Conservation (phyloP, 2,329 filamentous ascomycete genomes). For the Talaromyces rugulosus region DNA sequence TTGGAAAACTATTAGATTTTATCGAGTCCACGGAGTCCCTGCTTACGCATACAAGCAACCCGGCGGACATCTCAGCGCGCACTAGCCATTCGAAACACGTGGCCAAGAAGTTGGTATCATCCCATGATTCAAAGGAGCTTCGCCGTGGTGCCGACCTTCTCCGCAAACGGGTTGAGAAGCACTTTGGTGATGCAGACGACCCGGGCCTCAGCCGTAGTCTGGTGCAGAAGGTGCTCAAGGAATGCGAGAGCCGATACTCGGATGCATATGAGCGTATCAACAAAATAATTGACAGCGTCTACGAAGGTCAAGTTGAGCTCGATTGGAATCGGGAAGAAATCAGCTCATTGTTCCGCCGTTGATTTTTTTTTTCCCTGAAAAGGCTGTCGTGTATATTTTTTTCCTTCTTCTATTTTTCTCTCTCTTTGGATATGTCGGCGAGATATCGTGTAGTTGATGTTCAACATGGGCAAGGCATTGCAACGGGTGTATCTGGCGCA, state of each 20-base stretch:
- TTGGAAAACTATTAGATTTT: constrained; percentile 88
- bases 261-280: constrained; percentile 49
- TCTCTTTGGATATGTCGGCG: neutral
- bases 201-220: constrained; percentile 58
- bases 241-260: constrained; percentile 56
- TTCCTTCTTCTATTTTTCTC: neutral
- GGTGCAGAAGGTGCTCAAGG: constrained; percentile 56
- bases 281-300: constrained; percentile 41
- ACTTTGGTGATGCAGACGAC: constrained; percentile 87
- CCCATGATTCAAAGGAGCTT: constrained; percentile 79
- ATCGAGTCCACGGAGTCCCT: constrained; percentile 80
- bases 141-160: constrained; percentile 85
- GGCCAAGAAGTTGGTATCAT: constrained; percentile 80
- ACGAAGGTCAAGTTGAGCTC: constrained; percentile 43
- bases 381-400: neutral
- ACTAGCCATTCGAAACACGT: constrained; percentile 76
- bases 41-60: constrained; percentile 54
- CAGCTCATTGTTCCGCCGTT: constrained; percentile 37
- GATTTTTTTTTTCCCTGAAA: neutral
- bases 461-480: neutral
- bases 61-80: constrained; percentile 65
- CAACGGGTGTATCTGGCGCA: neutral
- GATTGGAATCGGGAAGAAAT: constrained; percentile 47
- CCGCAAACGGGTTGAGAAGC: constrained; percentile 90
- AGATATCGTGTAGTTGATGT: neutral